Base-by-base conservation (phyloP, 2,329 filamentous ascomycete genomes). In the Curvularia spicifera region DNA sequence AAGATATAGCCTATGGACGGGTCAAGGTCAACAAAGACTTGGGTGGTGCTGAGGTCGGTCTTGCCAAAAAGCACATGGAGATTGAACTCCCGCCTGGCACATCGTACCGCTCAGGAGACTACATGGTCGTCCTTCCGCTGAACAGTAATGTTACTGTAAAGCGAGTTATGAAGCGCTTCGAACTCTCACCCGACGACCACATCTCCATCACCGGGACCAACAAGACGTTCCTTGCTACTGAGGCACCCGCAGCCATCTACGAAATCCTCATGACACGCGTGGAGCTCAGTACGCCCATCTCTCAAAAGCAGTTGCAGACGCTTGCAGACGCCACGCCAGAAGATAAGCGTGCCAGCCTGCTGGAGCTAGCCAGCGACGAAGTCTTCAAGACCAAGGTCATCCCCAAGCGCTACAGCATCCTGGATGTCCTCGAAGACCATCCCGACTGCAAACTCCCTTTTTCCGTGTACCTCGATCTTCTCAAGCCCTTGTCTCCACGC, bases 41-140 rank as follows among this genome's bases (percentile, higher is more conserved):
- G 31, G 44, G 55, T 3, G 51, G 55, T 24, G 51, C 44, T 18
- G 55, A 54, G 18, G 55, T 57, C 12, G 55, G 55, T 1, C 55
- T 57, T 12, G 6, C 51, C 18, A 57, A 57, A 39, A 57, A 50
- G 39, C 55, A 57, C 45, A 57, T 57, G 55, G 55, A 72, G 42
- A 65, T 72, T 29, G 55, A 68, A 44, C 64, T 72, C 24, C 78
- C 78, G 2, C 57, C 67, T 5, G 74, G 70, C 0, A 71, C 84
- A 77, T 82, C 81, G 0, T 93, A 93, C 74, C 81, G 83, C 45
- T 83, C 87, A 1, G 90, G 90, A 12, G 90, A 93, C 71, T 93
- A 93, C 71, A 81, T 93, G 1, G 88, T 88, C 0, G 79, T 91
- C 2, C 79, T 91, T 1, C 90, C 90, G 0, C 76, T 89, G 28